A percentile compares a stretch with the other conserved stretches of the same genome.
phyloP scores from a whole-genome alignment of 345 rosid genomes.

The Cardiospermum halicacabum region DNA sequence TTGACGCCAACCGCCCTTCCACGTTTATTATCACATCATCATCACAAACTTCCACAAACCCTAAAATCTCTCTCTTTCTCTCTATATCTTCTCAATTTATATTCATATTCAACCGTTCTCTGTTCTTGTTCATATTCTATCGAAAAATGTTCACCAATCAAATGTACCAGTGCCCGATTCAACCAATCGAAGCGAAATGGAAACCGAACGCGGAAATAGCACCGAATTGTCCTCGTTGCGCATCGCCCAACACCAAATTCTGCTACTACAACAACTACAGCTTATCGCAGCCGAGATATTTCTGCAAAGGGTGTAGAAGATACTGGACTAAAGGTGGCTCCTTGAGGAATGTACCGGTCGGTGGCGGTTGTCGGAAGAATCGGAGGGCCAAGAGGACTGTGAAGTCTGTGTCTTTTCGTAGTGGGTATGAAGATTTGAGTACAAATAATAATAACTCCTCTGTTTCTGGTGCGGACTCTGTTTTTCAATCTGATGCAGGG shows the following conservation, averaged over 20 bases:
- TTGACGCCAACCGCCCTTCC: constrained; percentile 67
- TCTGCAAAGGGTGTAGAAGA: constrained; percentile 76
- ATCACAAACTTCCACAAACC: constrained; percentile 13
- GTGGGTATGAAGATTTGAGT: no score
- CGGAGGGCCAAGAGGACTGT: constrained; percentile 50
- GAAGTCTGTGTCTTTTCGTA: no score
- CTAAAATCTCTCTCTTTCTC: no score
- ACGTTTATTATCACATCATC: constrained; percentile 37
- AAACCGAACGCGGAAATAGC: constrained; percentile 41
- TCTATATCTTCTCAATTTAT: neutral
- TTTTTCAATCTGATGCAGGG: constrained; percentile 8
- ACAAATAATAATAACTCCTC: no score
- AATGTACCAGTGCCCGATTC: constrained; percentile 19
- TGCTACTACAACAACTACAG: constrained; percentile 94
- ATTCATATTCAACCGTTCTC: neutral
- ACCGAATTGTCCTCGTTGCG: constrained; percentile 84
- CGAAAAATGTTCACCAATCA: constrained; percentile 21
- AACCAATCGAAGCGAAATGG: constrained; percentile 28
- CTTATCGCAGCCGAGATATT: constrained; percentile 84
- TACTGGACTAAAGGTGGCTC: constrained; percentile 96
- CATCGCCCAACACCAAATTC: constrained; percentile 82
- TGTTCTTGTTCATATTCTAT: neutral
- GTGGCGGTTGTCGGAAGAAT: constrained; percentile 80
- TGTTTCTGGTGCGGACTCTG: constrained; percentile 2
- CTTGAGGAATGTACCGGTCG: constrained; percentile 73